Conservation (phyloP, 768 basidiomycete genomes). For the Punctularia strigosozonata region DNA sequence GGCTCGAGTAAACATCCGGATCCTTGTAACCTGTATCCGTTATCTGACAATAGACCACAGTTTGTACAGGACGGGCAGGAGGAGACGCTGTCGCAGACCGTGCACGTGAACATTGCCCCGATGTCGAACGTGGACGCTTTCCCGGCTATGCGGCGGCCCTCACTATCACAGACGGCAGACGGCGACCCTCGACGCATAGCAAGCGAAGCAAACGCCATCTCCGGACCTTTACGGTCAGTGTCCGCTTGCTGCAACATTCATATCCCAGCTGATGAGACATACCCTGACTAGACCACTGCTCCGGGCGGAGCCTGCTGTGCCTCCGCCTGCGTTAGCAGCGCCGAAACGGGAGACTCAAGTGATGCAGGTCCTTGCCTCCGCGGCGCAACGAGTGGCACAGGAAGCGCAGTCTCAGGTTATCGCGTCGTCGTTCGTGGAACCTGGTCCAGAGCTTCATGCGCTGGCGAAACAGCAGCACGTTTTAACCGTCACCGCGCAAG, state of each 20-base stretch:
- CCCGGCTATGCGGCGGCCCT: conserved; percentile 32
- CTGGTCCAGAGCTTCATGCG: conserved; percentile 42
- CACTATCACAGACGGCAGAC: no score
- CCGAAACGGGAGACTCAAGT: conserved; percentile 67
- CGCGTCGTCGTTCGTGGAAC: conserved; percentile 32
- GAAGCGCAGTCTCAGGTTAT: conserved; percentile 61
- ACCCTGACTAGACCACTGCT: no score
- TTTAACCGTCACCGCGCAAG: conserved; percentile 58
- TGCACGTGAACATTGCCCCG: conserved; percentile 65
- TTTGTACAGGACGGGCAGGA: conserved; percentile 68
- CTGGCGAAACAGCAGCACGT: conserved; percentile 78
- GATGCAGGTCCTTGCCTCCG: conserved; percentile 64
- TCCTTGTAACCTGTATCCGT: conserved; percentile 1
- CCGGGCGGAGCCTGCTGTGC: no score
- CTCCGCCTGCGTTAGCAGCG: no score
- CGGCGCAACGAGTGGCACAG: conserved; percentile 68
- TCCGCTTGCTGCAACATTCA: no score
- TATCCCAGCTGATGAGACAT: no score
- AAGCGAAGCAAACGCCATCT: no score
- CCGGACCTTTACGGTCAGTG: no score
- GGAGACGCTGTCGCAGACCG: conserved; percentile 51
- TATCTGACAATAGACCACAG: conserved; percentile 22
- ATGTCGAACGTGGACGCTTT: conserved; percentile 38
- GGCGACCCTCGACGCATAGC: no score
- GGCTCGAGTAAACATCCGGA: conserved; percentile 46